Percentiles rank a stretch among this genome's conserved stretches.
These are phyloP conservation scores for Alternaria ethzedia DNA, from an alignment of 2,329 filamentous ascomycete genomes.

Conservation along the genomic window DNA sequence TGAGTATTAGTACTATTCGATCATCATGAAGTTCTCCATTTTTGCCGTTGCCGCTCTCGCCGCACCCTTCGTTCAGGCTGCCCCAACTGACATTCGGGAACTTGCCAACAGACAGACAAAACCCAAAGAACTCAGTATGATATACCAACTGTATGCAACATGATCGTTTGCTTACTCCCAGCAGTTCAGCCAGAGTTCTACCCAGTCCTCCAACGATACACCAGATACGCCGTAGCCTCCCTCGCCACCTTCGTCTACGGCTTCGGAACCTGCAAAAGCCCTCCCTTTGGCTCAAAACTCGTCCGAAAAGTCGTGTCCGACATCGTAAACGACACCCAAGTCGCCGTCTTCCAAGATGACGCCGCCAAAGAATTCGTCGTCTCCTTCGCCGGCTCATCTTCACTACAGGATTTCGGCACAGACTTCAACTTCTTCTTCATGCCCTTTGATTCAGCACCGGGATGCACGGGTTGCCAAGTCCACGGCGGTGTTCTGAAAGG, in stretches of 20 bases:
- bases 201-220: conserved; percentile 18
- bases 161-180: not conserved
- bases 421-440: conserved; percentile 18
- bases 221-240: conserved; percentile 20
- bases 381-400: conserved; percentile 18
- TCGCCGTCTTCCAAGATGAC: conserved; percentile 20
- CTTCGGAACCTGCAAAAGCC: conserved; percentile 13
- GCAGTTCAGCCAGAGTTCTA: conserved; percentile 15
- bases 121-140: conserved; percentile 7
- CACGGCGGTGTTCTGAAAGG: conserved; percentile 64
- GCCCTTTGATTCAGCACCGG: conserved; percentile 9
- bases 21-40: conserved; percentile 14
- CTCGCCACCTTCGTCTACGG: conserved; percentile 22
- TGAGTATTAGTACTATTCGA: not conserved
- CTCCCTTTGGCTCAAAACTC: conserved; percentile 17
- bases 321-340: conserved; percentile 15
- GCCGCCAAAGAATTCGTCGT: conserved; percentile 16
- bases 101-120: conserved; percentile 2
- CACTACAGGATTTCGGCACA: conserved; percentile 17
- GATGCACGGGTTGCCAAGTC: conserved; percentile 55
- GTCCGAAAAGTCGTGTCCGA: conserved; percentile 13
- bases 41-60: conserved; percentile 14
- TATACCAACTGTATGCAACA: too few species aligned
- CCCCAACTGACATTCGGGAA: not conserved
- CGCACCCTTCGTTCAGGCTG: conserved; percentile 7